phyloP scores from a whole-genome alignment of 208 protist species.

The Acanthamoeba culbertsoni region DNA sequence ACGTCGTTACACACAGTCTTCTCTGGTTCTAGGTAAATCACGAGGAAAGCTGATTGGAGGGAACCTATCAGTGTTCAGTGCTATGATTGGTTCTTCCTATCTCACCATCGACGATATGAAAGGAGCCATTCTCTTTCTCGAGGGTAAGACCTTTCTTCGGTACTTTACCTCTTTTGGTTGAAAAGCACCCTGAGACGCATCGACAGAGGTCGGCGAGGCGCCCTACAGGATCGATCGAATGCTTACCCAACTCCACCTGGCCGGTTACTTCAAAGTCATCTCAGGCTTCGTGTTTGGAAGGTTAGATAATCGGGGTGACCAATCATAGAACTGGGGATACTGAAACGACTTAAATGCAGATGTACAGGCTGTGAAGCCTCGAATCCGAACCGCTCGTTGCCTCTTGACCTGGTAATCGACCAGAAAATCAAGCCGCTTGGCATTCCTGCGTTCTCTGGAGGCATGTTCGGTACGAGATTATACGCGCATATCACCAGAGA shows the following conservation, averaged over 20 bases:
- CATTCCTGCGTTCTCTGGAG: slow-evolving; percentile 36
- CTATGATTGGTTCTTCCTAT: background rate
- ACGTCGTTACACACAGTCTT: background rate
- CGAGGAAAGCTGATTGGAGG: slow-evolving; percentile 30
- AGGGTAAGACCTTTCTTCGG: background rate
- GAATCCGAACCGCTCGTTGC: background rate
- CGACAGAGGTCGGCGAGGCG: slow-evolving; percentile 27
- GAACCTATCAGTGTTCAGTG: slow-evolving; percentile 38
- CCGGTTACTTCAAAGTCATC: background rate
- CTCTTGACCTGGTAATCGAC: slow-evolving; percentile 4
- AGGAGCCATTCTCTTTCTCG: background rate
- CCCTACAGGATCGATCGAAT: slow-evolving; percentile 42
- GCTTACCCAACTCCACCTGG: background rate
- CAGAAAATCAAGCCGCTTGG: slow-evolving; percentile 42
- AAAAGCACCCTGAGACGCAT: too few species aligned
- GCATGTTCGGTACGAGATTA: slow-evolving; percentile 39
- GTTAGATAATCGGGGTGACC: background rate
- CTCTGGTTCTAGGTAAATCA: background rate
- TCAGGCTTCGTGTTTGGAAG: slow-evolving; percentile 45
- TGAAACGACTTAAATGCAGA: background rate
- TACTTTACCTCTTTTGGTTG: too few species aligned
- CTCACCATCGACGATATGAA: background rate
- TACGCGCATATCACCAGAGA: background rate
- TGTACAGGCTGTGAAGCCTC: slow-evolving; percentile 30
- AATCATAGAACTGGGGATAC: background rate